phyloP scores from a whole-genome alignment of 2,329 filamentous ascomycete genomes.

The Exutisphaerella laricina region DNA sequence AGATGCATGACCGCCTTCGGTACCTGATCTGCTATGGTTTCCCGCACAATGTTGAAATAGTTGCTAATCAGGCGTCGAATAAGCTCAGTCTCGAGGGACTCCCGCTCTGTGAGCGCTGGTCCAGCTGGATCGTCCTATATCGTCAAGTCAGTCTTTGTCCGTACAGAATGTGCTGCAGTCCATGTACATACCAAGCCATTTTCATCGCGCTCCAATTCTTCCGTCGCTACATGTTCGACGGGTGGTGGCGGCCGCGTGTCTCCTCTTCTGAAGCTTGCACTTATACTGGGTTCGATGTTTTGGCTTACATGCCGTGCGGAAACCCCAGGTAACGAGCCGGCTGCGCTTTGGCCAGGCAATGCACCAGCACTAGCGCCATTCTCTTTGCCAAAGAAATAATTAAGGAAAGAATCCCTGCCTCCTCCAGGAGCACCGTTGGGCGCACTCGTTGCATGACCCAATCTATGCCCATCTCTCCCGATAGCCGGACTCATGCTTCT shows the following conservation, averaged over 20 bases:
- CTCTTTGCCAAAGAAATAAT: conserved; percentile 98
- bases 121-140: conserved; percentile 28
- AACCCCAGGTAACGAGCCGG: conserved; percentile 39
- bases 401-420: conserved; percentile 88
- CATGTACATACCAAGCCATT: conserved; percentile 27
- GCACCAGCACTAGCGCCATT: conserved; percentile 47
- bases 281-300: conserved; percentile 71
- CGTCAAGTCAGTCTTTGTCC: too few relatives aligned
- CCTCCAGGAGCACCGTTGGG: conserved; percentile 43
- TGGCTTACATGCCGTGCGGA: conserved; percentile 67
- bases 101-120: conserved; percentile 86
- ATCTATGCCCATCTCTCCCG: conserved; percentile 43
- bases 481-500: conserved; percentile 81
- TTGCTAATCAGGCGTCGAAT: conserved; percentile 95
- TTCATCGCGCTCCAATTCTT: conserved; percentile 48
- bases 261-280: conserved; percentile 71
- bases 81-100: conserved; percentile 94
- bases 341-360: conserved; percentile 34
- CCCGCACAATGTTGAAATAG: conserved; percentile 98
- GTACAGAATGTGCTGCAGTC: too few relatives aligned
- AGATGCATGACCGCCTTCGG: conserved; percentile 99
- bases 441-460: conserved; percentile 20
- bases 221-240: conserved; percentile 37
- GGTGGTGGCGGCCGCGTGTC: conserved; percentile 48
- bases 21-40: conserved; percentile 97